Conservation (phyloP, 169 alveolate species). For the Neospora caninum region DNA sequence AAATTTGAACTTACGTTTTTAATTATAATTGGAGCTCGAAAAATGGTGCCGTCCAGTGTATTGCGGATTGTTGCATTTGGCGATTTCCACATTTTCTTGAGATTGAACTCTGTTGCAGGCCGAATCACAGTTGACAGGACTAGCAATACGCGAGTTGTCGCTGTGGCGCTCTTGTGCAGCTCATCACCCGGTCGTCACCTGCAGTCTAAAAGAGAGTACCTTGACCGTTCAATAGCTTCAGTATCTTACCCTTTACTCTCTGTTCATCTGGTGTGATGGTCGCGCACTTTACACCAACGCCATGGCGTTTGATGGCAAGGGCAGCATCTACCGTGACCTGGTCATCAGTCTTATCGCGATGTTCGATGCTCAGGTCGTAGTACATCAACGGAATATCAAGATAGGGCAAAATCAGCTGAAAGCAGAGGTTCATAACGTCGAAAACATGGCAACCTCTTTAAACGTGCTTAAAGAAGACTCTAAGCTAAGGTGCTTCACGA, state of each 20-base stretch:
- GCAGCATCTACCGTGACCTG: conserved; percentile 95
- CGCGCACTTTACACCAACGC: conserved; percentile 95
- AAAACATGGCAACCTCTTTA: neutral
- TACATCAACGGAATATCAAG: conserved; percentile 89
- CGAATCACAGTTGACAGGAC: neutral
- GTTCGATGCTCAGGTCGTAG: conserved; percentile 90
- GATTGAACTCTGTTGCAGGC: conserved; percentile 83
- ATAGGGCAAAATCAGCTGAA: conserved; percentile 88
- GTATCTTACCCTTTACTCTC: conserved; percentile 76
- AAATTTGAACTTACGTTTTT: conserved; percentile 75
- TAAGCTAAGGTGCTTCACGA: no score
- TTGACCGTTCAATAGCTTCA: no score
- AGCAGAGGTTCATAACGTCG: neutral
- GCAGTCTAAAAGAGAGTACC: neutral
- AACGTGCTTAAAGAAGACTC: no score
- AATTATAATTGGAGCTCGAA: conserved; percentile 94
- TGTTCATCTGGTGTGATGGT: conserved; percentile 97
- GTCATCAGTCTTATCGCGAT: conserved; percentile 93
- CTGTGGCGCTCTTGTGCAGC: neutral
- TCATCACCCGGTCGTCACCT: neutral
- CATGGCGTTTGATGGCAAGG: conserved; percentile 86
- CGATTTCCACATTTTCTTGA: conserved; percentile 94
- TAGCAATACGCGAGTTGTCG: neutral
- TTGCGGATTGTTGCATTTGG: conserved; percentile 97
- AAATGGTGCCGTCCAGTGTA: conserved; percentile 93